Evolutionary conservation across 805 yeast genomes (phyloP), one percentile per base, ranked within the genome.

Genomic region (Wickerhamomyces canadensis): DNA sequence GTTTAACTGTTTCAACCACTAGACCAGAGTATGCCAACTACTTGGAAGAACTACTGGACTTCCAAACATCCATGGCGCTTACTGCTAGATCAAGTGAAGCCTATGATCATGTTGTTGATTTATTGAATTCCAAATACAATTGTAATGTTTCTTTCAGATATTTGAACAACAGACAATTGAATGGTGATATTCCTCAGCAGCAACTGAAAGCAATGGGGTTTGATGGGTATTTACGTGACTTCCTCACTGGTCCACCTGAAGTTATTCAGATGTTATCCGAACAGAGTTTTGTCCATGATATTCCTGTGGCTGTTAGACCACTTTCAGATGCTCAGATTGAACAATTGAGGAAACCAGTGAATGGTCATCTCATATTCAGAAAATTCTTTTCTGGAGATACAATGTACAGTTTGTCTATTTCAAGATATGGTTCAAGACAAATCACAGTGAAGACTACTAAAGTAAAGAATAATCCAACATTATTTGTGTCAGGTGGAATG

Each of bases 201-300:
- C 53, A 68, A 33, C 48, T 87, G 2, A 50, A 44, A 21, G 25
- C 39, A 0, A 57, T 65, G 17, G 96, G 96, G 0, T 88, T 93
- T 57, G 95, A 84, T 38, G 93, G 95, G 1, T 85, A 76, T 51
- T 47, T 88, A 19, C 58, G 72, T 2, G 96, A 93, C 49, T 76
- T 76, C 44, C 51, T 91, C 3, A 58, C 61, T 3, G 98, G 96
- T 1, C 95, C 96, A 1, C 52, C 58, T 6, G 72, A 73, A 9
- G 94, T 91, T 1, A 54, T 86, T 35, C 68, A 70, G 37, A 86
- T 84, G 87, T 66, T 89, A 23, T 77, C 83, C 45, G 79, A 74
- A 43, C 58, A 63, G 11, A 55, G 67, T 10, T 67, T 71, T 31
- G 55, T 78, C 14, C 69, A 76, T 43, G 55, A 58, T 36, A 74